A percentile compares a stretch with the other conserved stretches of the same genome.
Evolutionary conservation across 1,284 basidiomycete genomes (phyloP).

Genomic region (Irpex lacteus): DNA sequence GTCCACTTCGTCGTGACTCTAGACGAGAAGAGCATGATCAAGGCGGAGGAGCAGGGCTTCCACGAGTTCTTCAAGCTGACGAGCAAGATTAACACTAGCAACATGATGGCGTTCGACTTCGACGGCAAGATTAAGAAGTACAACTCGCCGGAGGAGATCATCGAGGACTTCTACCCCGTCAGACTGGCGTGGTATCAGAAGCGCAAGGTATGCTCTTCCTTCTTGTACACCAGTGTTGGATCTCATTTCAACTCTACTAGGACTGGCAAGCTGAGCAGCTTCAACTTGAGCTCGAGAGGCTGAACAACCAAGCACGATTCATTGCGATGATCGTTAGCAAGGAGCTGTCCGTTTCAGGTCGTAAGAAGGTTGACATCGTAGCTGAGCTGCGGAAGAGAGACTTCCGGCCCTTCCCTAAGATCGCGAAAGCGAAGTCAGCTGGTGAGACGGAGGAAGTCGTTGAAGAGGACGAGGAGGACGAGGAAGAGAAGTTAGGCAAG

Average conservation of each 20-base stretch:
- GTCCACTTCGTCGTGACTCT: conserved; percentile 91
- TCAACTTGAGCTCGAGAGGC: conserved; percentile 78
- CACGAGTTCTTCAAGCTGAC: conserved; percentile 92
- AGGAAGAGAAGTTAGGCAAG: conserved; percentile 43
- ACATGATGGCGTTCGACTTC: conserved; percentile 99
- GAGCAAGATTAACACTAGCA: conserved; percentile 81
- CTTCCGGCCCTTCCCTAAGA: conserved; percentile 90
- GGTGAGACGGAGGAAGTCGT: conserved; percentile 69
- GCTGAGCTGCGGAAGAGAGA: conserved; percentile 79
- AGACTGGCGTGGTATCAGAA: conserved; percentile 92
- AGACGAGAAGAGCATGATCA: conserved; percentile 78
- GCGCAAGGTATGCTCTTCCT: conserved; percentile 68
- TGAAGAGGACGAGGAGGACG: conserved; percentile 63
- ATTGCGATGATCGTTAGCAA: conserved; percentile 94
- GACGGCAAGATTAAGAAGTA: conserved; percentile 98
- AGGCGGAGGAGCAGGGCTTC: conserved; percentile 87
- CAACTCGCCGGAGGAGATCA: conserved; percentile 84
- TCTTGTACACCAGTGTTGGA: no score
- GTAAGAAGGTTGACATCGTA: conserved; percentile 88
- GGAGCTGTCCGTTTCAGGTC: conserved; percentile 87
- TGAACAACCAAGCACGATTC: conserved; percentile 96
- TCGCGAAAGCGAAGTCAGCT: conserved; percentile 64
- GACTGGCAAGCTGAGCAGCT: conserved; percentile 87
- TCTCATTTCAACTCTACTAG: conserved; percentile 36
- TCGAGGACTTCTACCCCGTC: conserved; percentile 92